Percentiles rank a stretch among this genome's conserved stretches.
These are phyloP conservation scores for Hypoxylon sp. DNA, from an alignment of 2,329 filamentous ascomycete species.

Conservation along the genomic window DNA sequence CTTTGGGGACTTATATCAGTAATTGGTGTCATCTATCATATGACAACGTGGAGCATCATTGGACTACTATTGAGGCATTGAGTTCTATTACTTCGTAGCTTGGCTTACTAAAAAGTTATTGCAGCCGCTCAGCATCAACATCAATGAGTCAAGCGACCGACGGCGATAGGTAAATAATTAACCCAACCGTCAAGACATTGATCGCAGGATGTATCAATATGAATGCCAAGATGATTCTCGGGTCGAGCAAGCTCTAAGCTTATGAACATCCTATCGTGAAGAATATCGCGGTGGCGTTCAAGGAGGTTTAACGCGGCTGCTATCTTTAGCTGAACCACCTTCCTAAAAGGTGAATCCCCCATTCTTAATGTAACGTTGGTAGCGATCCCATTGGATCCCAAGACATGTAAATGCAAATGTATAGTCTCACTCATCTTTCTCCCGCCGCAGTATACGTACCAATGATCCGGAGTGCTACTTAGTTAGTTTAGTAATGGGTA, in stretches of 20 bases:
- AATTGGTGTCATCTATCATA: constrained; percentile 5
- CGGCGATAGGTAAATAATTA: constrained; percentile 26
- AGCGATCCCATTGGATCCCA: constrained; percentile 38
- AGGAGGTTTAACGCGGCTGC: constrained; percentile 19
- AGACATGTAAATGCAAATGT: constrained; percentile 31
- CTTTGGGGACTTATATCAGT: constrained; percentile 2
- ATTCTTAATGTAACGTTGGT: constrained; percentile 8
- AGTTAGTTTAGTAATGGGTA: constrained; percentile 15
- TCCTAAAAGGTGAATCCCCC: constrained; percentile 2
- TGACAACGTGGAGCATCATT: constrained; percentile 9
- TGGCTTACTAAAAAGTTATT: constrained; percentile 13
- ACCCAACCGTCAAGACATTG: constrained; percentile 17
- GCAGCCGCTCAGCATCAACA: background rate
- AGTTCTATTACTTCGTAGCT: constrained; percentile 8
- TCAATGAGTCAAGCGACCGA: background rate
- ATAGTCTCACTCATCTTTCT: constrained; percentile 16
- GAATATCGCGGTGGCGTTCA: constrained; percentile 9
- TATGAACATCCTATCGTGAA: constrained; percentile 7
- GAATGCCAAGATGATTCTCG: constrained; percentile 10
- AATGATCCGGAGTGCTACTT: constrained; percentile 22
- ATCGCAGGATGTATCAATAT: constrained; percentile 8
- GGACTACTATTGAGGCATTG: constrained; percentile 10
- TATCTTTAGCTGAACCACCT: constrained; percentile 27
- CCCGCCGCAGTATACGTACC: constrained; percentile 18
- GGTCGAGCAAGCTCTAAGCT: constrained; percentile 3